Evolutionary conservation across 441 rosid genomes (phyloP), one percentile per base, ranked within the genome.

Genomic region (Adansonia gregorii): DNA sequence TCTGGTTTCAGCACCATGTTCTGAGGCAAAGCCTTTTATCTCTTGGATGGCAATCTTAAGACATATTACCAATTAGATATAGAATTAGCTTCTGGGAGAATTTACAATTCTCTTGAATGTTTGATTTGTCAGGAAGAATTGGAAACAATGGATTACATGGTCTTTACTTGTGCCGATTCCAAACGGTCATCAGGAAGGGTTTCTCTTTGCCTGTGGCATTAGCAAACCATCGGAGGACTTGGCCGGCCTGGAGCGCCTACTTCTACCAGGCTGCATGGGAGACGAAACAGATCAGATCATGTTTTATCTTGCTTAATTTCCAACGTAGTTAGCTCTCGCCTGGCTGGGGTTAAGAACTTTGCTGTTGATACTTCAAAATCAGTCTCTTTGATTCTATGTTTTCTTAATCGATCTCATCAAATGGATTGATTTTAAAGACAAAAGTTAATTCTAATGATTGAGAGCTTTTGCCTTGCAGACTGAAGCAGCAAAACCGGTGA

Each of bases 141-240:
- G 60, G 60, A 55, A 55, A 55, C 60, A 55, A 55, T 9, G 6
- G 24, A 17, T n/a, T 6, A 55, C 19, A 20, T 17, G n/a, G n/a
- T 55, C 60, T 55, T 55, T 17, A 17, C 60, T 17, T 39, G 43
- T 3, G 43, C 43, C 43, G 5, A 39, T 39, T 55, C 60, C 60
- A 55, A 55, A 55, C 60, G 17, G 60, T 55, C 60, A 8, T 19
- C 9, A 10, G 24, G 24, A 55, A 55, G 60, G 43, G 43, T 9
- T 55, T 55, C 60, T 55, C 60, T 17, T 20, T 17, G 60, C 60
- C 60, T 17, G 60, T 55, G 60, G 60, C 60, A 6, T 55, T 55
- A 17, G 17, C 17, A 55, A 39, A 39, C 5, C 43, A 39, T 0
- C 43, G 43, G 43, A 39, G 43, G 43, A 39, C 35, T 39, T 39